Base-by-base conservation (phyloP, 139 green algal species). In the Edaphochlamys debaryana region DNA sequence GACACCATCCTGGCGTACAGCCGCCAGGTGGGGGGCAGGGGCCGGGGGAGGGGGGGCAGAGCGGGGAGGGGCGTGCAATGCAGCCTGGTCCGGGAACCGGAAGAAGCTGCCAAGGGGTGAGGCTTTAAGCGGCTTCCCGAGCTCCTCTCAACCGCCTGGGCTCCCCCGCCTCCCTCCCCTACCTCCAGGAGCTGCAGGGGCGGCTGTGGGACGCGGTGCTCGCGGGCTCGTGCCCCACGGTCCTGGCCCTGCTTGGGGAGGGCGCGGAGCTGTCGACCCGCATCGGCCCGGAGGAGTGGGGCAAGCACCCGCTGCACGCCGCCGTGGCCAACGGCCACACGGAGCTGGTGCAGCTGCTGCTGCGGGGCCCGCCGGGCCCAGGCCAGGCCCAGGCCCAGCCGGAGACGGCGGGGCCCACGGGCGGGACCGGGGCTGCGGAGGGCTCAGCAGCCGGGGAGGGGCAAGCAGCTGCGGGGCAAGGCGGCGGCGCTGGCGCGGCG, bases 101-200 rank as follows among this genome's bases (percentile, higher is more conserved):
- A n/a, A n/a, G n/a, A n/a, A n/a, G n/a, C n/a, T n/a, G n/a, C n/a
- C n/a, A n/a, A n/a, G n/a, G n/a, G n/a, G n/a, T n/a, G n/a, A n/a
- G n/a, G n/a, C n/a, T n/a, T n/a, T n/a, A n/a, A n/a, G n/a, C n/a
- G n/a, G n/a, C n/a, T n/a, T n/a, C n/a, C n/a, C n/a, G n/a, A n/a
- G n/a, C n/a, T n/a, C n/a, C n/a, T n/a, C n/a, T n/a, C n/a, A n/a
- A n/a, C n/a, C n/a, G n/a, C n/a, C n/a, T n/a, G n/a, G n/a, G n/a
- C n/a, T n/a, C n/a, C n/a, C n/a, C n/a, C n/a, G n/a, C n/a, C n/a
- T n/a, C n/a, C n/a, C n/a, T n/a, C n/a, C n/a, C n/a, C n/a, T n/a
- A n/a, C n/a, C n/a, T n/a, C n/a, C 66, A 89, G 85, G 77, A 89
- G 41, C 73, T 75, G 6, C 85, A 89, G 80, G 85, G 85, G 30